These are phyloP conservation scores for Sporisorium reilianum DNA, from an alignment of 1,284 basidiomycete genomes.

Conservation along the genomic window DNA sequence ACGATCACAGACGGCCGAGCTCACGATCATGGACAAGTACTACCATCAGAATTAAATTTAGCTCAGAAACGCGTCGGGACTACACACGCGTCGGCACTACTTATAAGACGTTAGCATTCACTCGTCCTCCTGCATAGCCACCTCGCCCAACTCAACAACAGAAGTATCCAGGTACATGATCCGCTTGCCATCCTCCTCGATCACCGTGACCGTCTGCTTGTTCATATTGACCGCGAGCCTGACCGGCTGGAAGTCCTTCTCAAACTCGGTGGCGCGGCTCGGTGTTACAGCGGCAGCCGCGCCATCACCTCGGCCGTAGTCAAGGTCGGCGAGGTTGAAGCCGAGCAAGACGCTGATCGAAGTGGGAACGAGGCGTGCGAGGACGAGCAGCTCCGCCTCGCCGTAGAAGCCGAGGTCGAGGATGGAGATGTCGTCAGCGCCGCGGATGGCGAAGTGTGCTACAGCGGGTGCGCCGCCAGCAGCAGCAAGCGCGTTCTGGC, in stretches of 20 bases:
- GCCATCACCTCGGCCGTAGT: background rate
- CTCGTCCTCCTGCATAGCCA: constrained; percentile 27
- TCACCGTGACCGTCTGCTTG: constrained; percentile 41
- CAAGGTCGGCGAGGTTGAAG: constrained; percentile 15
- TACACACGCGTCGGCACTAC: background rate
- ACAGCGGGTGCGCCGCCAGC: background rate
- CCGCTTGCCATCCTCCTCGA: constrained; percentile 20
- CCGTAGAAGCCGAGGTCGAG: constrained; percentile 34
- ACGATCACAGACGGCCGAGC: background rate
- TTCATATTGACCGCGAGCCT: constrained; percentile 34
- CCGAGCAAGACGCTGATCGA: constrained; percentile 18
- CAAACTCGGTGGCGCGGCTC: constrained; percentile 29
- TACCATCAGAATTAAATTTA: background rate
- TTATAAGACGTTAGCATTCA: constrained; percentile 5
- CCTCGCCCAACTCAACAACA: constrained; percentile 10
- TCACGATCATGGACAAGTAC: background rate
- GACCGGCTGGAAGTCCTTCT: constrained; percentile 18
- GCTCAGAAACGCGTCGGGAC: background rate
- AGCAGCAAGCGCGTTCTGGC: background rate
- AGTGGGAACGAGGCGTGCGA: constrained; percentile 9
- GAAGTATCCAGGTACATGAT: constrained; percentile 38
- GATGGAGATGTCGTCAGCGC: constrained; percentile 7
- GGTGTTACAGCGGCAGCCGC: constrained; percentile 2
- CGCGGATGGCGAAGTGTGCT: constrained; percentile 8
- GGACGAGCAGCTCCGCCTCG: constrained; percentile 30